A percentile compares a stretch with the other conserved stretches of the same genome.
phyloP scores from a whole-genome alignment of 2,329 filamentous ascomycete species.

The Chaetomiaceae sp. region DNA sequence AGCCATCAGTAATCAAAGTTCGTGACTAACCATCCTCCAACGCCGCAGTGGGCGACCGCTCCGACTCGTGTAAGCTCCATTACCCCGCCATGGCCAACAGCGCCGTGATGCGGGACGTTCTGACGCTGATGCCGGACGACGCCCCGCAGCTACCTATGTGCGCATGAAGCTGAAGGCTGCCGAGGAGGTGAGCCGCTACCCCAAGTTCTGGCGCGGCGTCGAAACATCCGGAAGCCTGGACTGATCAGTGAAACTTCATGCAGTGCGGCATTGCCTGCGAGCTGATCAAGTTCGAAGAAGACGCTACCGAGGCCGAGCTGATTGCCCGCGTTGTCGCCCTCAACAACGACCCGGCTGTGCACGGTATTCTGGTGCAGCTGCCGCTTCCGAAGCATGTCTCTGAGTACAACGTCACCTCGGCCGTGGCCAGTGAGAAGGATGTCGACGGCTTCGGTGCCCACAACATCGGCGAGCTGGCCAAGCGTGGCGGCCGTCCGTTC shows the following conservation, averaged over 20 bases:
- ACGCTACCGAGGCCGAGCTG: constrained; percentile 77
- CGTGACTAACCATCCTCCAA: constrained; percentile 10
- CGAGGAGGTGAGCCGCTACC: constrained; percentile 59
- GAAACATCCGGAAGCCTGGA: constrained; percentile 10
- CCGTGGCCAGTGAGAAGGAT: constrained; percentile 90
- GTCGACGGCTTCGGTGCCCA: constrained; percentile 92
- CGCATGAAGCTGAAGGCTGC: constrained; percentile 99
- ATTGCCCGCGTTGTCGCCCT: constrained; percentile 72
- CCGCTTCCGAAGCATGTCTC: constrained; percentile 85
- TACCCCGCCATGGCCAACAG: constrained; percentile 19
- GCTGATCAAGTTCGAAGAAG: constrained; percentile 74
- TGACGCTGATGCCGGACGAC: constrained; percentile 17
- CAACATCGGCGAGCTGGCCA: constrained; percentile 96
- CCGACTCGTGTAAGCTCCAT: constrained; percentile 71
- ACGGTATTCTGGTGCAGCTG: constrained; percentile 91
- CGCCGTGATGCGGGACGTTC: constrained; percentile 3
- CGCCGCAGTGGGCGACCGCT: constrained; percentile 73
- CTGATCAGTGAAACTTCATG: neutral
- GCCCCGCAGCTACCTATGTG: constrained; percentile 77
- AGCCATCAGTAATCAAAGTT: neutral
- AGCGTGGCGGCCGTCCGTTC: constrained; percentile 80
- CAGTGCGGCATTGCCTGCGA: constrained; percentile 90
- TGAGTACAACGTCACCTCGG: constrained; percentile 83
- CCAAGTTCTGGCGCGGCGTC: neutral
- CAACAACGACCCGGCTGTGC: constrained; percentile 80